Base-by-base conservation (phyloP, 495 filamentous ascomycete species). In the Annulohypoxylon stygium region DNA sequence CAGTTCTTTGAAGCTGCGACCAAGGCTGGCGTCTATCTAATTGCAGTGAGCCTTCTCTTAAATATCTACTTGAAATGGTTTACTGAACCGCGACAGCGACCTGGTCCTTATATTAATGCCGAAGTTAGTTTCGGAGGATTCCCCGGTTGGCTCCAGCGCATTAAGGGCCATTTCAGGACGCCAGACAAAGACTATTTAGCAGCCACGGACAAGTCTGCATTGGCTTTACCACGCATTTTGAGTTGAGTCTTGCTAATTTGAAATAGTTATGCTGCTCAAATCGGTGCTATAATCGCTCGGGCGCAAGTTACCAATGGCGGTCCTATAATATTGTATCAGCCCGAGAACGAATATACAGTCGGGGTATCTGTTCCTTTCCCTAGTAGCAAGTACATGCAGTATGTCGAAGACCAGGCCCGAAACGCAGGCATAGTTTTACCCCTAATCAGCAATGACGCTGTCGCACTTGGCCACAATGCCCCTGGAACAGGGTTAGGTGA, bases 301-400 rank as follows among this genome's bases (percentile, higher is more conserved):
- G 89, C 88, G 4, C 92, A 94, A 67, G 91, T 94, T 65, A 93
- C 91, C 3, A 91, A 93, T 62, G 92, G 91, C 4, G 92, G 93
- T 1, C 91, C 91, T 0, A 84, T 94, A 37, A 93, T 94, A 63
- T 83, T 94, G 5, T 86, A 90, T 55, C 93, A 95, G 80, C 91
- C 91, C 0, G 93, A 95, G 78, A 94, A 94, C 71, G 92, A 93
- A 72, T 93, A 93, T 77, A 86, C 84, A 1, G 81, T 57, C 20
- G 64, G 64, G 45, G 63, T 69, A n/a, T 62, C 70, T 69, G 59
- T 61, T 2, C 47, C 67, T 34, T 65, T 89, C 85, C 89, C 88
- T 0, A 86, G 92, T 69, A 78, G 82, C 0, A 80, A 80, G 1
- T 95, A 94, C 77, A 90, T 94, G 81, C 82, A 89, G 37, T 89